Percentiles rank a stretch among this genome's conserved stretches.
Conservation (phyloP, 2,329 filamentous ascomycete genomes). For the Colletotrichum somersetense region DNA sequence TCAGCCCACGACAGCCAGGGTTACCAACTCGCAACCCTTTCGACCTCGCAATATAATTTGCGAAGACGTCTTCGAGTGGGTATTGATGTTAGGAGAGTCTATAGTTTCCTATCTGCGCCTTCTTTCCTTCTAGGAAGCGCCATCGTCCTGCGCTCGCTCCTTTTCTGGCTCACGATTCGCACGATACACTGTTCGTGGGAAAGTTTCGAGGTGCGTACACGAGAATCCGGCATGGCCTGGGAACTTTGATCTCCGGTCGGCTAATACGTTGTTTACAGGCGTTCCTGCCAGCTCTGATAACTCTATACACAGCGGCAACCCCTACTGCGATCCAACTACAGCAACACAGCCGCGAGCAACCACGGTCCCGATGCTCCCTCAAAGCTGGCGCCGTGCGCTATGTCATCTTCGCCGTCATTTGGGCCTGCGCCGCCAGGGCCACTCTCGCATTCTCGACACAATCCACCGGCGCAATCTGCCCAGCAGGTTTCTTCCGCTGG, state of each 20-base stretch:
- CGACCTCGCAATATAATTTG: constrained; percentile 14
- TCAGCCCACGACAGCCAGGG: constrained; percentile 14
- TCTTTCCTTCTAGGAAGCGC: constrained; percentile 44
- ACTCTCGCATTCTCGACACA: constrained; percentile 46
- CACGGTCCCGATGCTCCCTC: constrained; percentile 23
- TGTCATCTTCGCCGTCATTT: constrained; percentile 46
- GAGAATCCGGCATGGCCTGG: background rate
- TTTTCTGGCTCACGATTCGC: constrained; percentile 50
- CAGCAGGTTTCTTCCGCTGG: constrained; percentile 43
- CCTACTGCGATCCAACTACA: constrained; percentile 44
- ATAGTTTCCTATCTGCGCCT: constrained; percentile 38
- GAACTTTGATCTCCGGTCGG: too few relatives aligned
- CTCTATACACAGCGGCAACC: constrained; percentile 44
- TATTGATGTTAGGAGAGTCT: constrained; percentile 19
- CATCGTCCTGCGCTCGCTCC: constrained; percentile 46
- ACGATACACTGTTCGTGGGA: constrained; percentile 52
- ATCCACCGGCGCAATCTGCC: constrained; percentile 49
- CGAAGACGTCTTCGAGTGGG: constrained; percentile 19
- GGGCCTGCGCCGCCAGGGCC: constrained; percentile 49
- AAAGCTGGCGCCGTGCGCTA: constrained; percentile 42
- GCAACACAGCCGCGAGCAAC: constrained; percentile 40
- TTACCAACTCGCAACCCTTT: constrained; percentile 15
- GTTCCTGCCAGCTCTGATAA: constrained; percentile 49
- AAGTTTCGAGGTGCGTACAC: constrained; percentile 49
- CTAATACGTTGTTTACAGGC: constrained; percentile 43